Evolutionary conservation across 208 protist species (phyloP).

Genomic region (Acanthamoeba healyi): DNA sequence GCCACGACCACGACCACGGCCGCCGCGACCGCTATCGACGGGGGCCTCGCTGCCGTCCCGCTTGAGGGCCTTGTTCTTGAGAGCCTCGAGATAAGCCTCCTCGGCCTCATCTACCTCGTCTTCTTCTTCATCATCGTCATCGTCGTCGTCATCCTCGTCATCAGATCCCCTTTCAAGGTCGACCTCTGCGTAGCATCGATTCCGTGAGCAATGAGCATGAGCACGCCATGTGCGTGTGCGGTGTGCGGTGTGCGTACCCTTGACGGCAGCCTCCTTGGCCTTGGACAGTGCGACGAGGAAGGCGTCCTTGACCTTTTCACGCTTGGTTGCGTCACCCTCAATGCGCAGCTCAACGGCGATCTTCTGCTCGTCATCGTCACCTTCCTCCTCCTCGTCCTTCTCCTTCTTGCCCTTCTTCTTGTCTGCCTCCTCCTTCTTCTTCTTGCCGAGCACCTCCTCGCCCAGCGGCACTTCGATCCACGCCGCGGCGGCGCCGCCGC

Average conservation of each 20-base stretch:
- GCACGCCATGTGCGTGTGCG: too few species aligned
- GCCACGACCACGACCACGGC: background rate
- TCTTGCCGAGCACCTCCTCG: background rate
- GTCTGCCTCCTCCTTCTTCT: background rate
- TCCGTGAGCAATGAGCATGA: too few species aligned
- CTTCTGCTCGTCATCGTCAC: slow-evolving; percentile 9
- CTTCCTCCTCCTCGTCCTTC: background rate
- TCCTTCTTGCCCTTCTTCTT: background rate
- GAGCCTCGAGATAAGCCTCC: slow-evolving; percentile 24
- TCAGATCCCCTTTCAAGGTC: background rate
- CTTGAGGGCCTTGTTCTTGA: slow-evolving; percentile 56
- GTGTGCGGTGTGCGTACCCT: background rate
- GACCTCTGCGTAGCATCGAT: too few species aligned
- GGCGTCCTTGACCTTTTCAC: slow-evolving; percentile 12
- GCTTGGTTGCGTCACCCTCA: slow-evolving; percentile 20
- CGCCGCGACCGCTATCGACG: background rate
- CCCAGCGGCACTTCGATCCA: slow-evolving; percentile 7
- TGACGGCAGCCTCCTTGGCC: slow-evolving; percentile 5
- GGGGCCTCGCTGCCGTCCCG: background rate
- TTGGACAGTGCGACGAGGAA: slow-evolving; percentile 26
- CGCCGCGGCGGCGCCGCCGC: background rate
- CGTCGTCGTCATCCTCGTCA: background rate
- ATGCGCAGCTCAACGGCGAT: slow-evolving; percentile 7
- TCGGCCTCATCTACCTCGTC: background rate
- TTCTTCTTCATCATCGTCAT: background rate